Evolutionary conservation across 306 rosid genomes (phyloP).

Genomic region (Medicago ruthenica): DNA sequence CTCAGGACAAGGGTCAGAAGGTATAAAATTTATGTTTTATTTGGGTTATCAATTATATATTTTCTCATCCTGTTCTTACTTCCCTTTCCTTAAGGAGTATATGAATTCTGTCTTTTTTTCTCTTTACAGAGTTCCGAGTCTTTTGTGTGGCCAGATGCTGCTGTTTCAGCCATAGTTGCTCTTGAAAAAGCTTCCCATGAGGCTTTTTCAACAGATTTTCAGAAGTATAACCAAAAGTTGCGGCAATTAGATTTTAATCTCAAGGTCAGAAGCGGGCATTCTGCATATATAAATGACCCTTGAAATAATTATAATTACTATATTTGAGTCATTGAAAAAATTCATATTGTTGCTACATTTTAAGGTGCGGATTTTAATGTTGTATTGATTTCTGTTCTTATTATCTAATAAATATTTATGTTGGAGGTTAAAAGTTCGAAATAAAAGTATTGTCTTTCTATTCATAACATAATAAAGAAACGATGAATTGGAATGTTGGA

Average conservation of each 20-base stretch:
- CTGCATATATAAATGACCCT: constrained; percentile 14
- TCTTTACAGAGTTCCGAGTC: constrained; percentile 61
- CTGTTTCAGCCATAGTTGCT: constrained; percentile 71
- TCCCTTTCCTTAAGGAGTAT: background rate
- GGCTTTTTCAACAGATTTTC: constrained; percentile 66
- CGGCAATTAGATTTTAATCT: constrained; percentile 72
- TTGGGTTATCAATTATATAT: constrained; percentile 13
- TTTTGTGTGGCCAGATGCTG: constrained; percentile 90
- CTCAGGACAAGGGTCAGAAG: constrained; percentile 59
- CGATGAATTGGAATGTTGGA: constrained; percentile 26
- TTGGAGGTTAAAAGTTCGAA: constrained; percentile 24
- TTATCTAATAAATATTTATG: constrained; percentile 11
- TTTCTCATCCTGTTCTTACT: constrained; percentile 7
- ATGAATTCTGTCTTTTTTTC: constrained; percentile 16
- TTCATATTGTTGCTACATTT: constrained; percentile 12
- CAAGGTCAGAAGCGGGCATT: constrained; percentile 63
- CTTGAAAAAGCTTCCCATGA: constrained; percentile 87
- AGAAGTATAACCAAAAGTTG: constrained; percentile 88
- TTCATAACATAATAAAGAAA: constrained; percentile 14
- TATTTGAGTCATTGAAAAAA: background rate
- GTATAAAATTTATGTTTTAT: constrained; percentile 40
- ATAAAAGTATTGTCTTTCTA: constrained; percentile 19
- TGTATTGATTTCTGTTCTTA: constrained; percentile 23
- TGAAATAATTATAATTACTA: constrained; percentile 14
- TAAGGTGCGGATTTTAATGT: background rate